phyloP scores from a whole-genome alignment of 2,329 filamentous ascomycete genomes.

The Botrytis squamosa region DNA sequence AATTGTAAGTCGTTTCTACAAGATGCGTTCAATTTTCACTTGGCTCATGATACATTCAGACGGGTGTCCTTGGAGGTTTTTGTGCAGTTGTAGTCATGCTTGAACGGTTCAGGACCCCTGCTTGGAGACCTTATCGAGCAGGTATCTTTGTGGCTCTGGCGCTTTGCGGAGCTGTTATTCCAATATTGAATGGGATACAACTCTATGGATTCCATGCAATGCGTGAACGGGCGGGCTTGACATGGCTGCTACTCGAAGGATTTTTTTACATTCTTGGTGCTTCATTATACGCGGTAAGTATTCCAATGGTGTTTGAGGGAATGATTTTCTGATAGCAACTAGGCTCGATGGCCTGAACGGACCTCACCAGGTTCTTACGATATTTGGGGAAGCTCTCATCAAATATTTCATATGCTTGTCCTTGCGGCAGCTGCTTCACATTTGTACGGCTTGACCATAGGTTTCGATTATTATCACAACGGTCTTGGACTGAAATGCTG shows the following conservation, averaged over 20 bases:
- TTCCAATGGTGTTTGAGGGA: neutral
- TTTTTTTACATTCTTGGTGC: constrained; percentile 83
- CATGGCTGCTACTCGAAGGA: constrained; percentile 78
- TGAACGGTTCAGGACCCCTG: constrained; percentile 79
- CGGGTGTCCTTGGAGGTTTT: constrained; percentile 71
- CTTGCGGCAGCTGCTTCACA: constrained; percentile 79
- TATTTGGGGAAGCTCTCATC: constrained; percentile 89
- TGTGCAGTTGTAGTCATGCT: constrained; percentile 76
- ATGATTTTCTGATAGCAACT: constrained; percentile 24
- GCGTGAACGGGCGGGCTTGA: constrained; percentile 72
- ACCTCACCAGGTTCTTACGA: constrained; percentile 77
- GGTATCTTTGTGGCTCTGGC: constrained; percentile 89
- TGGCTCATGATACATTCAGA: constrained; percentile 50
- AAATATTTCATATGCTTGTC: constrained; percentile 92
- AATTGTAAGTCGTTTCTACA: constrained; percentile 14
- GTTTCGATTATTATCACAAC: constrained; percentile 82
- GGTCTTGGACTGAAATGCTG: constrained; percentile 35
- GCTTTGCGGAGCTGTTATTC: constrained; percentile 71
- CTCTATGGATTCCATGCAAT: constrained; percentile 67
- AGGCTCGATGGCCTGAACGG: constrained; percentile 81
- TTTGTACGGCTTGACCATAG: constrained; percentile 74
- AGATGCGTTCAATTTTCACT: neutral
- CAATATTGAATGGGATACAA: constrained; percentile 72
- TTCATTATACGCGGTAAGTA: constrained; percentile 74
- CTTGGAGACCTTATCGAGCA: constrained; percentile 81